Evolutionary conservation across 148 eudicot genomes (phyloP).

Genomic region (Cornus kousa): DNA sequence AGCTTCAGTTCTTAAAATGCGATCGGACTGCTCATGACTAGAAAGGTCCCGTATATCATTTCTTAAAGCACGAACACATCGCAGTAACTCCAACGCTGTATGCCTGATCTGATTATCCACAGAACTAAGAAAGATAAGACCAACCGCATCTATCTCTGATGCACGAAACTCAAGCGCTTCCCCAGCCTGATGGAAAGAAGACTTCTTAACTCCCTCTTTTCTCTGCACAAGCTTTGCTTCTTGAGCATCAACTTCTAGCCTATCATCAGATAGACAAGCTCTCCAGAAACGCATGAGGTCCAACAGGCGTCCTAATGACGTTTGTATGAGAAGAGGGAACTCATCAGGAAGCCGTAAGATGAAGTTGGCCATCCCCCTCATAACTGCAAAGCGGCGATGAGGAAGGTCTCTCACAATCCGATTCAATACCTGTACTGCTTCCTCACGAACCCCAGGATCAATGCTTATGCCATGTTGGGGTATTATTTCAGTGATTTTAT

Average conservation of each 20-base stretch:
- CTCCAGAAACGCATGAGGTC: constrained; percentile 98
- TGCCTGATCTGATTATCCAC: constrained; percentile 98
- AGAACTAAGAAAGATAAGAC: constrained; percentile 93
- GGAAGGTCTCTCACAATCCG: constrained; percentile 92
- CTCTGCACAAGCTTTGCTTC: constrained; percentile 63
- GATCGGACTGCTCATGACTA: constrained; percentile 59
- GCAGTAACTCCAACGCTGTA: constrained; percentile 89
- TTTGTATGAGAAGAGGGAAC: constrained; percentile 97
- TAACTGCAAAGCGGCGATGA: constrained; percentile 97
- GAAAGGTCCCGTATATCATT: constrained; percentile 83
- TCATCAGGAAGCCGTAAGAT: constrained; percentile 93
- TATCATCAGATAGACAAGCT: constrained; percentile 80
- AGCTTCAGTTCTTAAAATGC: constrained; percentile 60
- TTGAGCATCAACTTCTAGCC: constrained; percentile 55
- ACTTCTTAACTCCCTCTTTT: constrained; percentile 62
- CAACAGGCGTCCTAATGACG: constrained; percentile 85
- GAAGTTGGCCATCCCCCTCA: constrained; percentile 98
- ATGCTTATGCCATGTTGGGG: constrained; percentile 99
- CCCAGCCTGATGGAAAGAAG: constrained; percentile 78
- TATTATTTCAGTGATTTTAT: constrained; percentile 94
- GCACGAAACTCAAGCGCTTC: constrained; percentile 93
- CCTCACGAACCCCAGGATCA: constrained; percentile 99
- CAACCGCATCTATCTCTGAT: constrained; percentile 97
- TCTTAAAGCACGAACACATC: constrained; percentile 93
- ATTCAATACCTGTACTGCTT: constrained; percentile 96